Evolutionary conservation across 192 early-diverging fungal species (phyloP).

Genomic region (Chytriomyces hyalinus): DNA sequence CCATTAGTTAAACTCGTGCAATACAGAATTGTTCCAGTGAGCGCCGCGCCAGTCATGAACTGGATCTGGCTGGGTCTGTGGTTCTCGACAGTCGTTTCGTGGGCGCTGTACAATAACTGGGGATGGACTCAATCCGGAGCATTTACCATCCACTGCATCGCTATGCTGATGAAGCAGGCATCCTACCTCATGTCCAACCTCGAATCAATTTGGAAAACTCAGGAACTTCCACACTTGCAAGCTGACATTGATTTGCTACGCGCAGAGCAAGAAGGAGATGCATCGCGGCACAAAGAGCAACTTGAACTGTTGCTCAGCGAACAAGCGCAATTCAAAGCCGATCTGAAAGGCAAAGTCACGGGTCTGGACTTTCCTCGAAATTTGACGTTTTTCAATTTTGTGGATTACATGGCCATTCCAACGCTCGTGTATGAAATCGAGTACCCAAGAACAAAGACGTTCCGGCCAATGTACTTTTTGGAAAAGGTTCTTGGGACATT

Average conservation of each 20-base stretch:
- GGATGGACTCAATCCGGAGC: slow-evolving; percentile 87
- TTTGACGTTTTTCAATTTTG: slow-evolving; percentile 80
- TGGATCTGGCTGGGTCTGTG: slow-evolving; percentile 46
- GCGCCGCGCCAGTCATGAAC: slow-evolving; percentile 61
- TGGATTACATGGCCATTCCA: slow-evolving; percentile 87
- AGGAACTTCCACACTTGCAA: neutral
- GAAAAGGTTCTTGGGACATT: slow-evolving; percentile 80
- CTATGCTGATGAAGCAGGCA: slow-evolving; percentile 96
- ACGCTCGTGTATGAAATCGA: slow-evolving; percentile 92
- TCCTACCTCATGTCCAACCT: slow-evolving; percentile 88
- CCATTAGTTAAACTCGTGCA: slow-evolving; percentile 62
- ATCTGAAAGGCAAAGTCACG: slow-evolving; percentile 46
- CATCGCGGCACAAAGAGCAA: neutral
- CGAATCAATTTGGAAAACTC: slow-evolving; percentile 54
- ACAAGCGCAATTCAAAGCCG: slow-evolving; percentile 27
- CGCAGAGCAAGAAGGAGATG: neutral
- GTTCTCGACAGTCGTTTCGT: slow-evolving; percentile 35
- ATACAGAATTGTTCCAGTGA: slow-evolving; percentile 51
- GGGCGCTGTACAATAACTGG: slow-evolving; percentile 68
- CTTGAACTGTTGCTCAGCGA: slow-evolving; percentile 60
- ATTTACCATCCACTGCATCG: slow-evolving; percentile 84
- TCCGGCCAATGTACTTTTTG: slow-evolving; percentile 86
- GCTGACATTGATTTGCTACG: slow-evolving; percentile 32
- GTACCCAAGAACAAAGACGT: slow-evolving; percentile 85
- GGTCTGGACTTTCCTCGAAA: slow-evolving; percentile 72